Conservation (phyloP, 2,329 filamentous ascomycete species). For the Colletotrichum sojae region DNA sequence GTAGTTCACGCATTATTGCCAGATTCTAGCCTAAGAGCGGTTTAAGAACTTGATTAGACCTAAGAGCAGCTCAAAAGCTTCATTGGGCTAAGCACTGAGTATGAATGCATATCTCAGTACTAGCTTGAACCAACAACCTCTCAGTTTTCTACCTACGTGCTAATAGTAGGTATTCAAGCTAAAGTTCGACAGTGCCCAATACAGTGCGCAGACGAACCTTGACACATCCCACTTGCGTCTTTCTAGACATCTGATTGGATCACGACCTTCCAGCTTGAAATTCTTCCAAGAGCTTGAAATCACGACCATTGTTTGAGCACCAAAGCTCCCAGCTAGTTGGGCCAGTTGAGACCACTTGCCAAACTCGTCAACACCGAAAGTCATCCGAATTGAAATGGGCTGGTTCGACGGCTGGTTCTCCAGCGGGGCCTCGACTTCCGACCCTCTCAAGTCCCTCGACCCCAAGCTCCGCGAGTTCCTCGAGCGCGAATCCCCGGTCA, state of each 20-base stretch:
- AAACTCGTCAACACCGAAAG: background rate
- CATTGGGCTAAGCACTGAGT: too few species aligned
- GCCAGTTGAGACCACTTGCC: background rate
- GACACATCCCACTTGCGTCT: constrained; percentile 13
- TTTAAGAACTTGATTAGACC: too few species aligned
- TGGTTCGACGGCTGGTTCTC: constrained; percentile 69
- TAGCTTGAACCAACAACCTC: too few species aligned
- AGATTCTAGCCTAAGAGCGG: too few species aligned
- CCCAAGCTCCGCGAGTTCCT: constrained; percentile 88
- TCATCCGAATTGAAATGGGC: constrained; percentile 60
- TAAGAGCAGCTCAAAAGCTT: too few species aligned
- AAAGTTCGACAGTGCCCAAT: background rate
- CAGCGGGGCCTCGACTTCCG: constrained; percentile 60
- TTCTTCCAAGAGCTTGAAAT: constrained; percentile 36
- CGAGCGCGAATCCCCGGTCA: constrained; percentile 83
- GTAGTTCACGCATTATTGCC: too few species aligned
- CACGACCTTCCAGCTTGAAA: constrained; percentile 24
- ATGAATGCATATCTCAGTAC: too few species aligned
- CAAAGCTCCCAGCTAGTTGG: background rate
- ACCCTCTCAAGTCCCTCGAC: constrained; percentile 82
- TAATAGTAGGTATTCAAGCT: too few species aligned
- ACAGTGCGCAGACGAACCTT: background rate
- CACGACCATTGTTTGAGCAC: constrained; percentile 14
- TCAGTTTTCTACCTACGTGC: too few species aligned
- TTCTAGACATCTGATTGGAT: constrained; percentile 37